Evolutionary conservation across 2,329 filamentous ascomycete genomes (phyloP).

Genomic region (Stagonosporopsis tanaceti): DNA sequence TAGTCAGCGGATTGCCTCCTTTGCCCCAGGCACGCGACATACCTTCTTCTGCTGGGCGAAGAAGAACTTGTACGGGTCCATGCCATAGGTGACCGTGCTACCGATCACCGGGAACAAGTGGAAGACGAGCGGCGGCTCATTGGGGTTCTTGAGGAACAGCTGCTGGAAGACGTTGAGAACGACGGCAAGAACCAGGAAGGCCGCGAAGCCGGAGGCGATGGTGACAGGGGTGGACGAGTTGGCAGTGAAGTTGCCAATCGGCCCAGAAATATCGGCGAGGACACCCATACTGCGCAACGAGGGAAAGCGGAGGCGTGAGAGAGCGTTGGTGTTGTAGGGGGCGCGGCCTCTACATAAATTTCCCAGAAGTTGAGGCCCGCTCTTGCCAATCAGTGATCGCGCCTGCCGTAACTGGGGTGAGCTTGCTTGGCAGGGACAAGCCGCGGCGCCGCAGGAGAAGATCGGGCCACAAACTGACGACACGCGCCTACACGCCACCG

Average conservation of each 20-base stretch:
- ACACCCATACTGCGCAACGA: conserved; percentile 58
- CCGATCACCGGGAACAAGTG: conserved; percentile 77
- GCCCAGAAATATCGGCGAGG: conserved; percentile 57
- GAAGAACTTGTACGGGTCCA: conserved; percentile 92
- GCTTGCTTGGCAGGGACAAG: conserved; percentile 32
- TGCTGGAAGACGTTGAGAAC: conserved; percentile 82
- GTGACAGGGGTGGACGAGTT: conserved; percentile 54
- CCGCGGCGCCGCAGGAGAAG: conserved; percentile 20
- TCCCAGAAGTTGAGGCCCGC: conserved; percentile 27
- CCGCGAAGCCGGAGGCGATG: conserved; percentile 53
- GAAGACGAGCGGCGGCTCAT: conserved; percentile 69
- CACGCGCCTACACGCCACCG: conserved; percentile 26
- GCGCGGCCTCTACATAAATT: conserved; percentile 38
- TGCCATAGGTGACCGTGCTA: conserved; percentile 92
- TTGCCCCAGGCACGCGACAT: conserved; percentile 24
- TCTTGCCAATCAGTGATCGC: conserved; percentile 30
- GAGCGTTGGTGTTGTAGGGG: conserved; percentile 24
- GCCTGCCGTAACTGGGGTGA: conserved; percentile 29
- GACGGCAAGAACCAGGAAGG: conserved; percentile 65
- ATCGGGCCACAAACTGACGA: too few relatives aligned
- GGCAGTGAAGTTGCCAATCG: conserved; percentile 57
- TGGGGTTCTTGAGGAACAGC: conserved; percentile 80
- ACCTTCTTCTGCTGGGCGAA: conserved; percentile 76
- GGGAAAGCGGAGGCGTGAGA: conserved; percentile 23
- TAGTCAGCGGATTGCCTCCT: conserved; percentile 29